These are phyloP conservation scores for Chaetomium strumarium DNA, from an alignment of 2,329 filamentous ascomycete species.

Conservation along the genomic window DNA sequence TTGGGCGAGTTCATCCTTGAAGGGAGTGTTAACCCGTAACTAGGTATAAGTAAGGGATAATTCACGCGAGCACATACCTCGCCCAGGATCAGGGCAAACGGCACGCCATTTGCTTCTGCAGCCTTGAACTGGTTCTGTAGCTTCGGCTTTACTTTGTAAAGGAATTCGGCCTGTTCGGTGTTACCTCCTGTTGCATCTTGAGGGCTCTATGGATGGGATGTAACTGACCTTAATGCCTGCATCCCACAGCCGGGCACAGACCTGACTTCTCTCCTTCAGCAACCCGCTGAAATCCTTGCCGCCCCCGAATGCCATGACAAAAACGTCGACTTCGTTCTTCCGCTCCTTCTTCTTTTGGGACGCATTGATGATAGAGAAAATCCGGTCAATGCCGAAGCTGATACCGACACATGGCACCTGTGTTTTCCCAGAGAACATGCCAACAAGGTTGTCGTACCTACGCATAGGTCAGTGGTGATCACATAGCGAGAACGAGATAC, in stretches of 20 bases:
- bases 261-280: constrained; percentile 52
- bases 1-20: constrained; percentile 65
- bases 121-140: constrained; percentile 86
- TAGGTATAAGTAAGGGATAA: not conserved
- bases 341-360: constrained; percentile 51
- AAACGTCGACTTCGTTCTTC: constrained; percentile 78
- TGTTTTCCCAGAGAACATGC: constrained; percentile 83
- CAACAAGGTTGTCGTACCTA: constrained; percentile 79
- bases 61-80: constrained; percentile 41
- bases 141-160: constrained; percentile 87
- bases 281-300: constrained; percentile 78
- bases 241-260: constrained; percentile 58
- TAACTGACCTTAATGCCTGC: constrained; percentile 65
- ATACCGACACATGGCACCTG: constrained; percentile 84
- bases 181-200: not conserved
- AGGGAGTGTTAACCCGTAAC: not conserved
- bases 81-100: constrained; percentile 82
- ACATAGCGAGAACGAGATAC: not conserved
- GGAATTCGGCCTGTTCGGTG: constrained; percentile 61
- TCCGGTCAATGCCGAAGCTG: constrained; percentile 91
- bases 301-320: constrained; percentile 89
- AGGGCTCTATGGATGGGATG: not conserved
- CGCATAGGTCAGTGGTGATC: not conserved
- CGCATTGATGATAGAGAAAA: constrained; percentile 86
- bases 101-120: constrained; percentile 72